Base-by-base conservation (phyloP, 495 filamentous ascomycete genomes). In the Geopyxis carbonaria region DNA sequence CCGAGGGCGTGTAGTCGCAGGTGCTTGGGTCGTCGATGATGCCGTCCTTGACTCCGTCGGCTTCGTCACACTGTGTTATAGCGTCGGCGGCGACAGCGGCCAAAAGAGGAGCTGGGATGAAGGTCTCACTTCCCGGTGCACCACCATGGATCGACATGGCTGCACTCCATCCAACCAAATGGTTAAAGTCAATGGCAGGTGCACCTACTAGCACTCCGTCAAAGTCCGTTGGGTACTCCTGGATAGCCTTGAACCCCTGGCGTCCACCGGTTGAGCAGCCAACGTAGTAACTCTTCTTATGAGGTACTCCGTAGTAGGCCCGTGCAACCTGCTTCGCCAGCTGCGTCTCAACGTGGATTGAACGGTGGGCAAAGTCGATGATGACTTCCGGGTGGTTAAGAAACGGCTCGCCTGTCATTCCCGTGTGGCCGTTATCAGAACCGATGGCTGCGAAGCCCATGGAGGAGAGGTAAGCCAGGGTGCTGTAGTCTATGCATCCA, bases 201-300 rank as follows among this genome's bases (percentile, higher is more conserved):
- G 72, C 64, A 3, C 74, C 75, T 14, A 69, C 67, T 5, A 83
- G 58, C 2, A 76, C 70, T 19, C 79, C 79, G 53, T 85, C 76
- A 42, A 79, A 74, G 45, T 65, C 66, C 4, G 63, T 59, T 1
- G 71, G 69, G 22, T 61, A 72, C 38, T 58, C 55, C 45, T 75
- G 60, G 2, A 67, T 59, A 4, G 65, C 60, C 31, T 66, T 66
- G 1, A 74, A 42, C 2, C 71, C 72, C 45, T 74, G 69, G 0
- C 69, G 58, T 2, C 73, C 73, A 23, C 72, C 72, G 0, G 66
- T 70, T 0, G 70, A 74, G 55, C 71, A 78, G 13, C 68, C 68
- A 9, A 55, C 51, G 47, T 67, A 76, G 51, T 76, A 76, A 6
- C 60, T 64, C 40, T 69, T 63, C 4, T 48, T 45, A 35, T 64